Conservation (phyloP, 257 asterid genomes). For the Solanum phureja region DNA sequence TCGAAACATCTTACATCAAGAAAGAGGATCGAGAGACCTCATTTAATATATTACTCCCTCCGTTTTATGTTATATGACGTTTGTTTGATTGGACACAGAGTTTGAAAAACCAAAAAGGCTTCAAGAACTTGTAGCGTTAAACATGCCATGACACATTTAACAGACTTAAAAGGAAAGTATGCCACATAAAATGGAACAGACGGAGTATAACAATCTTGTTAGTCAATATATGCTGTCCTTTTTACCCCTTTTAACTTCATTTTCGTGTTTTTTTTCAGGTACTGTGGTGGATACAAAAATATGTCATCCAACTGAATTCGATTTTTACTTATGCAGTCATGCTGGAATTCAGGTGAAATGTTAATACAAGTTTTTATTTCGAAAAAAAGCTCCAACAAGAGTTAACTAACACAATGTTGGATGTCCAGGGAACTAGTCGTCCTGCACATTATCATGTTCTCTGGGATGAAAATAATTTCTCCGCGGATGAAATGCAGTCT, state of each 20-base stretch:
- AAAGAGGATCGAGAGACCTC: not conserved
- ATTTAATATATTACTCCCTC: not conserved
- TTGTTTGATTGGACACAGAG: not conserved
- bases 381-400: not conserved
- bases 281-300: constrained; percentile 93
- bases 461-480: constrained; percentile 95
- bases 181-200: not conserved
- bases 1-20: not conserved
- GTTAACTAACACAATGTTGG: not conserved
- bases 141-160: not conserved
- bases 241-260: not conserved
- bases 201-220: not conserved
- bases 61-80: not conserved
- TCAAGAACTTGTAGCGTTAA: not conserved
- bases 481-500: constrained; percentile 91
- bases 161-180: not conserved
- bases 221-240: not conserved
- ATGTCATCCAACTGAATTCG: constrained; percentile 95
- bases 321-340: constrained; percentile 92
- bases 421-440: constrained; percentile 79
- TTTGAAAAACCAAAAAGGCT: not conserved
- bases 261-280: constrained; percentile 29
- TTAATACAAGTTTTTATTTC: not conserved
- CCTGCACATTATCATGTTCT: constrained; percentile 97
- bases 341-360: constrained; percentile 87